These are phyloP conservation scores for Tricholoma sp. DNA, from an alignment of 768 basidiomycete species.

Conservation along the genomic window DNA sequence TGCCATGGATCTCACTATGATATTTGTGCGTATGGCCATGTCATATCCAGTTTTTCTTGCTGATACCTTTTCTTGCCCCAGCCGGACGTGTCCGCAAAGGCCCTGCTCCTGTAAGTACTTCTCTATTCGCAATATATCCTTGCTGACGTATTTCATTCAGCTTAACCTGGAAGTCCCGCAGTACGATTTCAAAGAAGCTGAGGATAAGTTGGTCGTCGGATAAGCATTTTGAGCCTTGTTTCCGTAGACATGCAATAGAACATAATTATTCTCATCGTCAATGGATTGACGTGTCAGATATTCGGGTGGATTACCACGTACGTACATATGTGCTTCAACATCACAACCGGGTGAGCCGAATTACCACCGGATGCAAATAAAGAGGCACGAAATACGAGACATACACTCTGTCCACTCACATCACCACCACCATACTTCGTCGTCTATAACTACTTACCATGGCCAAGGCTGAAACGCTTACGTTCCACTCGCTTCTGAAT, in stretches of 20 bases:
- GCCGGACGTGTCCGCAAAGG: slow-evolving; percentile 95
- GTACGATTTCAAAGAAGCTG: slow-evolving; percentile 83
- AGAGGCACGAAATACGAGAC: no score
- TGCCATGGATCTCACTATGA: slow-evolving; percentile 99
- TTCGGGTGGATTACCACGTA: no score
- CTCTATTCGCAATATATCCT: not conserved
- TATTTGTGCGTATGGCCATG: slow-evolving; percentile 61
- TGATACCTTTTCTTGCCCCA: slow-evolving; percentile 24
- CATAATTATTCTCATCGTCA: slow-evolving; percentile 9
- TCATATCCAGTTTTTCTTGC: not conserved
- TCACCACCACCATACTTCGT: no score
- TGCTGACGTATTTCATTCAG: slow-evolving; percentile 27
- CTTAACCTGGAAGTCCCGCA: slow-evolving; percentile 93
- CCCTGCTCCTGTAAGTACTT: slow-evolving; percentile 78
- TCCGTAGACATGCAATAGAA: slow-evolving; percentile 20
- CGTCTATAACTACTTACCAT: slow-evolving; percentile 12
- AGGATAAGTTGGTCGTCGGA: slow-evolving; percentile 85
- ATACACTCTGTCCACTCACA: no score
- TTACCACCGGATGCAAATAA: no score
- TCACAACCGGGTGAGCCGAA: no score
- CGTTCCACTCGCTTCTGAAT: slow-evolving; percentile 24
- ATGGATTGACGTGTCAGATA: slow-evolving; percentile 1
- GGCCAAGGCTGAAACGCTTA: slow-evolving; percentile 32
- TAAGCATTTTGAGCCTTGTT: slow-evolving; percentile 32
- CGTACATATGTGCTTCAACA: no score